Evolutionary conservation across 768 basidiomycete species (phyloP).

Genomic region (Termitomyces eurrhizus): DNA sequence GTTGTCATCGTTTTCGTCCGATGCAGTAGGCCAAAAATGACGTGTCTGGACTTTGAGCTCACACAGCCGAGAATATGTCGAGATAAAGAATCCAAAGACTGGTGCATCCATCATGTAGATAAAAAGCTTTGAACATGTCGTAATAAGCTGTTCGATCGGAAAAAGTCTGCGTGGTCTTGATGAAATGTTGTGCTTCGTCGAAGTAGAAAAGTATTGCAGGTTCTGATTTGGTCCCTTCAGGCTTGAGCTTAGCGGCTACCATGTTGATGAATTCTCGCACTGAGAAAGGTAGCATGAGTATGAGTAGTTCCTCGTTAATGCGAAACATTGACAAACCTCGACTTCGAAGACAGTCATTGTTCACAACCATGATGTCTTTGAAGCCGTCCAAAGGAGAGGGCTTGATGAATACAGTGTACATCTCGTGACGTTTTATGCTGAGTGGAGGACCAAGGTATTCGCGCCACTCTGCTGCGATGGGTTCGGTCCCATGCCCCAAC

Average conservation of each 20-base stretch:
- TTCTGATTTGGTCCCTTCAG: not conserved
- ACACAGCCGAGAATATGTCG: not conserved
- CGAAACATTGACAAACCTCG: not conserved
- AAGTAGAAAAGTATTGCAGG: not conserved
- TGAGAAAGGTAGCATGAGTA: not conserved
- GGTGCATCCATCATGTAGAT: not conserved
- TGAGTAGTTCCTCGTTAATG: not conserved
- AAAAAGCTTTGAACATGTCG: not conserved
- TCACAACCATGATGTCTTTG: not conserved
- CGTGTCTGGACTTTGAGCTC: not conserved
- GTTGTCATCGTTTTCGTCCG: too few species aligned
- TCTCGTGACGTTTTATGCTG: not conserved
- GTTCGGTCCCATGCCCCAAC: too few species aligned
- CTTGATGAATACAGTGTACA: not conserved
- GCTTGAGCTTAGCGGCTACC: not conserved
- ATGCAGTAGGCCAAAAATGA: not conserved
- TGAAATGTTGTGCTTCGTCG: constrained; percentile 1
- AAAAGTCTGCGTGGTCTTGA: not conserved
- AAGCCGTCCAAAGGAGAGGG: not conserved
- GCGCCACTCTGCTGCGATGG: not conserved
- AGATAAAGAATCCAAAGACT: not conserved
- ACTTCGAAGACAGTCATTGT: not conserved
- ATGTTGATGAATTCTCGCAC: not conserved
- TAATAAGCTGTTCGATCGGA: not conserved
- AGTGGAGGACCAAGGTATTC: not conserved